phyloP scores from a whole-genome alignment of 371 early-diverging fungal genomes.

The Mortierella sp. region DNA sequence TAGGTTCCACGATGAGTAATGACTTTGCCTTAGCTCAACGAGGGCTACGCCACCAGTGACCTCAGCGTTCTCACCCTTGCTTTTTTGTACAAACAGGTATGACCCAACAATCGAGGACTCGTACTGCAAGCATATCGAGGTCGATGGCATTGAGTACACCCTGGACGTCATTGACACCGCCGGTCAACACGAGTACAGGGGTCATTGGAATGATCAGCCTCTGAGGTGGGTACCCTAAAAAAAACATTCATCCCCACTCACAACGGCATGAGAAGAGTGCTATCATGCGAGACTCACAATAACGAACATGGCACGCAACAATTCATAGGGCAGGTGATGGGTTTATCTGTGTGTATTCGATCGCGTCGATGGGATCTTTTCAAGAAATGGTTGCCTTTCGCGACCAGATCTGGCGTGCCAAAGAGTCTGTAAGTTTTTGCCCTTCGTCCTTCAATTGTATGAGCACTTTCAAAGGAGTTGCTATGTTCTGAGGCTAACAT shows the following conservation, averaged over 20 bases:
- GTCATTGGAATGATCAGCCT: constrained; percentile 47
- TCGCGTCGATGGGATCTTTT: constrained; percentile 52
- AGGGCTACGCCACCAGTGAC: no score
- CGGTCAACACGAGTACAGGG: constrained; percentile 55
- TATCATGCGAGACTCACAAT: no score
- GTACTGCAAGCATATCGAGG: constrained; percentile 50
- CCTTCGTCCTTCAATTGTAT: background rate
- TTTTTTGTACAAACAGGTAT: no score
- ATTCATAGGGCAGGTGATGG: constrained; percentile 45
- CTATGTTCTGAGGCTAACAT: background rate
- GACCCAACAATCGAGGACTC: constrained; percentile 57
- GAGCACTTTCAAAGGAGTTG: no score
- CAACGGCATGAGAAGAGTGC: no score
- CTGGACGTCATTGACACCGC: constrained; percentile 57
- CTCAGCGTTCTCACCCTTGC: no score
- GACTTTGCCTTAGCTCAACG: no score
- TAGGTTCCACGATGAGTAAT: constrained; percentile 26
- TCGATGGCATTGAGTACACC: constrained; percentile 51
- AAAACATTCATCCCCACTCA: background rate
- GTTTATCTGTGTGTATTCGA: constrained; percentile 55
- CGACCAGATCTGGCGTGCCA: constrained; percentile 54
- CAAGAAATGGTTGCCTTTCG: constrained; percentile 47
- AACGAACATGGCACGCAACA: background rate
- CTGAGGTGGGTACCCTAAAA: constrained; percentile 26
- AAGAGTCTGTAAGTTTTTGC: constrained; percentile 20